These are phyloP conservation scores for Acer yangbiense DNA, from an alignment of 345 rosid genomes.

Conservation along the genomic window DNA sequence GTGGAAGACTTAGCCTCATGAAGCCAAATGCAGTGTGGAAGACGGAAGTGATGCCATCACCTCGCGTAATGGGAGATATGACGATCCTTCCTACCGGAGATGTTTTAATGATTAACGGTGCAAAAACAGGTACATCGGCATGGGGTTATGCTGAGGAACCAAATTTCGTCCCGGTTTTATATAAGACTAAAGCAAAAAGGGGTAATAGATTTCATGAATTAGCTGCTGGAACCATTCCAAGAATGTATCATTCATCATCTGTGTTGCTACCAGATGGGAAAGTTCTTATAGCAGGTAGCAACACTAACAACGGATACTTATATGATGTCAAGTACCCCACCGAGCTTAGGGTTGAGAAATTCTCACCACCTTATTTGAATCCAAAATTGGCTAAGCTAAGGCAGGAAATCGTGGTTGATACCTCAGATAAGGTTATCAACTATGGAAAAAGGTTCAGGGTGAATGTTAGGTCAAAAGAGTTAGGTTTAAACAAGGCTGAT, in stretches of 20 bases:
- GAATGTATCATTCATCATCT: constrained; percentile 71
- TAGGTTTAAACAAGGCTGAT: neutral
- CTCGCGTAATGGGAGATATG: constrained; percentile 74
- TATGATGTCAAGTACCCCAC: constrained; percentile 62
- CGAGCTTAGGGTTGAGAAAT: constrained; percentile 70
- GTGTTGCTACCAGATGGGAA: constrained; percentile 57
- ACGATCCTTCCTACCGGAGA: constrained; percentile 74
- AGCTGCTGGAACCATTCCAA: constrained; percentile 43
- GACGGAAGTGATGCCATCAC: constrained; percentile 58
- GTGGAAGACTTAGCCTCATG: constrained; percentile 56
- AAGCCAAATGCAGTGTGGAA: constrained; percentile 53
- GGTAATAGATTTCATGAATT: constrained; percentile 41
- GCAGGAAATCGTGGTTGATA: constrained; percentile 29
- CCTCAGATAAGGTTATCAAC: constrained; percentile 11
- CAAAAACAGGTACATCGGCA: constrained; percentile 57
- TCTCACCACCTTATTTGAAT: constrained; percentile 73
- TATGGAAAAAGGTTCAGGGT: constrained; percentile 34
- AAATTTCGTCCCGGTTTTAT: constrained; percentile 54
- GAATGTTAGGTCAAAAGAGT: constrained; percentile 21
- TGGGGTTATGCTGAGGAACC: constrained; percentile 79
- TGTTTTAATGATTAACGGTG: constrained; percentile 72
- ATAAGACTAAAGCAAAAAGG: constrained; percentile 27
- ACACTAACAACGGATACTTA: constrained; percentile 66
- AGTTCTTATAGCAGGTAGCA: constrained; percentile 67
- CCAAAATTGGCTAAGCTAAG: constrained; percentile 28